A percentile compares a stretch with the other conserved stretches of the same genome.
phyloP scores from a whole-genome alignment of 768 basidiomycete genomes.

The Galerina sulciceps region DNA sequence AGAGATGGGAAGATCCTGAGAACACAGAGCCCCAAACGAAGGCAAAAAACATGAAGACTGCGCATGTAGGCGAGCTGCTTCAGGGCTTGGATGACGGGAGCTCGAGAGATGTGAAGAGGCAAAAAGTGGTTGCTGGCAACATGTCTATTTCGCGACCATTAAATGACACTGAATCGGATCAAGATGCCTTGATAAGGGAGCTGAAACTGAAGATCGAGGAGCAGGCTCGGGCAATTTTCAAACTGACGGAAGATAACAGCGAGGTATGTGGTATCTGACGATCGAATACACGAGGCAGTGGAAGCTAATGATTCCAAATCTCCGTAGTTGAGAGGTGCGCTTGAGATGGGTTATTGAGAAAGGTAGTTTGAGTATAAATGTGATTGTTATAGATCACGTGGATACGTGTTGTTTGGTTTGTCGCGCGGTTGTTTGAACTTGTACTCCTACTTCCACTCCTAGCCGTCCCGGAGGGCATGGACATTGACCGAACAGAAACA shows the following conservation, averaged over 20 bases:
- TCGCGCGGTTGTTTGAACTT: conserved; percentile 29
- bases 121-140: conserved; percentile 10
- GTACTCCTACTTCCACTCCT: conserved; percentile 9
- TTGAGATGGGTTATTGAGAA: background rate
- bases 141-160: conserved; percentile 21
- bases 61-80: background rate
- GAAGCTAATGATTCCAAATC: background rate
- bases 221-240: conserved; percentile 47
- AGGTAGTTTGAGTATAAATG: background rate
- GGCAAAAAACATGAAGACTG: background rate
- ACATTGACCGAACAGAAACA: conserved; percentile 22
- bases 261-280: conserved; percentile 34
- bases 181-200: conserved; percentile 36
- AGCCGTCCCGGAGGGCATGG: background rate
- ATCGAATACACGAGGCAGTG: background rate
- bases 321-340: background rate
- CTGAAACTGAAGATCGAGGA: conserved; percentile 55
- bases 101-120: conserved; percentile 8
- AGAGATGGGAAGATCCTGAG: conserved; percentile 7
- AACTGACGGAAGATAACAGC: conserved; percentile 49
- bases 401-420: conserved; percentile 28
- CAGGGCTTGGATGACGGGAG: background rate
- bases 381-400: conserved; percentile 25
- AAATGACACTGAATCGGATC: conserved; percentile 22
- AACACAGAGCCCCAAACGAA: background rate